Conservation (phyloP, 164 flowering plant genomes). For the Stephania japonica region DNA sequence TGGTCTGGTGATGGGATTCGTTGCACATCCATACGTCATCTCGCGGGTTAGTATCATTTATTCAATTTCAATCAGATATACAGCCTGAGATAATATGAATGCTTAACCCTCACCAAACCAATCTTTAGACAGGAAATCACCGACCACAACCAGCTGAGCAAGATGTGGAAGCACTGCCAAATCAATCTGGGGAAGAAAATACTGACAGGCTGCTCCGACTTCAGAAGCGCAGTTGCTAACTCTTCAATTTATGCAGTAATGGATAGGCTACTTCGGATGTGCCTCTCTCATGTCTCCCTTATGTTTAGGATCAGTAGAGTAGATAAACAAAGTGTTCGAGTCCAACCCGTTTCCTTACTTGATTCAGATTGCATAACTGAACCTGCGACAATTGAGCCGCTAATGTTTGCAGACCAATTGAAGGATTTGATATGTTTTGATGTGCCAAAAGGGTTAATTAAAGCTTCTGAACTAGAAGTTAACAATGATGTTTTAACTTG, state of each 20-base stretch:
- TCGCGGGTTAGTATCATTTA: conserved; percentile 41
- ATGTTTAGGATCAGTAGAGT: conserved; percentile 31
- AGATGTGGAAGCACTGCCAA: conserved; percentile 76
- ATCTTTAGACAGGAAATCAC: conserved; percentile 57
- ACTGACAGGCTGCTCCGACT: conserved; percentile 57
- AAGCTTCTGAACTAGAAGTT: conserved; percentile 3
- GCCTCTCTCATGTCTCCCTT: conserved; percentile 46
- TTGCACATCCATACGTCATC: conserved; percentile 37
- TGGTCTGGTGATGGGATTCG: conserved; percentile 44
- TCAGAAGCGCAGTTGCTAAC: conserved; percentile 76
- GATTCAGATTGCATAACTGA: conserved; percentile 29
- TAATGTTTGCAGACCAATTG: conserved; percentile 28
- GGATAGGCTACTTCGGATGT: conserved; percentile 29
- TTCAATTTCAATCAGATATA: neutral
- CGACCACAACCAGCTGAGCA: conserved; percentile 23
- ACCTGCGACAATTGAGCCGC: conserved; percentile 15
- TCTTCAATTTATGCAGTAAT: conserved; percentile 23
- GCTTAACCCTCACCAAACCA: conserved; percentile 18
- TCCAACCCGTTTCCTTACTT: conserved; percentile 29
- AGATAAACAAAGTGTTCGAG: conserved; percentile 9
- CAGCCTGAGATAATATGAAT: neutral
- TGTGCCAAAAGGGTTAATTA: neutral
- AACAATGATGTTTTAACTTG: conserved; percentile 11
- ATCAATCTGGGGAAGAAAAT: conserved; percentile 56
- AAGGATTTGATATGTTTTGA: conserved; percentile 50